phyloP scores from a whole-genome alignment of 2,329 filamentous ascomycete genomes.

The Alternaria sp. region DNA sequence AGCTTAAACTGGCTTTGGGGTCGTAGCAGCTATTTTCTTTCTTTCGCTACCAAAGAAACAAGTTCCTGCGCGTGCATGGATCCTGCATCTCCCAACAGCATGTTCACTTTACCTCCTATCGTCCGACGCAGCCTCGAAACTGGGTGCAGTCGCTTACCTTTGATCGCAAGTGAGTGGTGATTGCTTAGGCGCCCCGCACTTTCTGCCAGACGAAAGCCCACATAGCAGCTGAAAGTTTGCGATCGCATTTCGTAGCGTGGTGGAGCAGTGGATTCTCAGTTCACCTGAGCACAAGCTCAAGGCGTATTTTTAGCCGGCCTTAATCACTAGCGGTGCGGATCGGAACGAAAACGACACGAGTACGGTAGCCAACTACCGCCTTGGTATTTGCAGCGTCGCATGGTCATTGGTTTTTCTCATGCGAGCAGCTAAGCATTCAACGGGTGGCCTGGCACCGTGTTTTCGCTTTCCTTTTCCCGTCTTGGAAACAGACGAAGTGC shows the following conservation, averaged over 20 bases:
- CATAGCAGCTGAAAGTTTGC: neutral
- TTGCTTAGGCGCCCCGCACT: neutral
- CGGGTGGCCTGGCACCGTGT: conserved; percentile 1
- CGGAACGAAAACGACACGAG: conserved; percentile 4
- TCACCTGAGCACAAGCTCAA: neutral
- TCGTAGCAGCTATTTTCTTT: neutral
- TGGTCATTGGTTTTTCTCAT: neutral
- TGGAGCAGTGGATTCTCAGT: neutral
- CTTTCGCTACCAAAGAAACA: conserved; percentile 8
- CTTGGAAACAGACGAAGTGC: neutral
- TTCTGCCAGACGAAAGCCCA: neutral
- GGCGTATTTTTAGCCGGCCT: conserved; percentile 4
- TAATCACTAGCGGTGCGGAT: conserved; percentile 7
- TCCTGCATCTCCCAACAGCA: conserved; percentile 1
- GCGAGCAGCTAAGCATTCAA: neutral
- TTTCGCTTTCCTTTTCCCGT: neutral
- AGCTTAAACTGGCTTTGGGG: neutral
- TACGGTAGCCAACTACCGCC: conserved; percentile 3
- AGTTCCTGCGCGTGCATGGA: conserved; percentile 2
- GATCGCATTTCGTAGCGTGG: neutral
- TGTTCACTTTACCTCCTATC: neutral
- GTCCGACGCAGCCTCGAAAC: neutral
- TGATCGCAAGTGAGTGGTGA: neutral
- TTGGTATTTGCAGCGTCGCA: conserved; percentile 1
- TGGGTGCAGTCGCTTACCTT: neutral